A percentile compares a stretch with the other conserved stretches of the same genome.
Evolutionary conservation across 2,329 filamentous ascomycete species (phyloP).

Genomic region (Xylariaceae sp.): DNA sequence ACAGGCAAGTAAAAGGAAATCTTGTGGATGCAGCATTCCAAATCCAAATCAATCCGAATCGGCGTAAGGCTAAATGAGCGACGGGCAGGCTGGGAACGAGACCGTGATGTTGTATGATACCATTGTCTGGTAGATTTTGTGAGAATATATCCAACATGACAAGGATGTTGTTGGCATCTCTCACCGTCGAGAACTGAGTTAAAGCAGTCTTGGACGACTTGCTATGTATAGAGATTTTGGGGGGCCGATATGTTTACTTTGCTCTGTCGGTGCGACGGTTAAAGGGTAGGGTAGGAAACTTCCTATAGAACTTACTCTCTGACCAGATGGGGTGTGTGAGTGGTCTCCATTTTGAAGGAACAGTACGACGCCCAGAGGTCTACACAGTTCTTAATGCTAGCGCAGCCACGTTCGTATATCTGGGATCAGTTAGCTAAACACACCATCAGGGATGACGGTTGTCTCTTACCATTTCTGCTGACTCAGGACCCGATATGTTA

Average conservation of each 20-base stretch:
- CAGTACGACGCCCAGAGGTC: conserved; percentile 98
- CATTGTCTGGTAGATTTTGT: conserved; percentile 60
- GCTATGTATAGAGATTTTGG: conserved; percentile 23
- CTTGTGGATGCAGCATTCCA: conserved; percentile 48
- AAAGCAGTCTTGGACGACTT: conserved; percentile 34
- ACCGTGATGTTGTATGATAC: conserved; percentile 38
- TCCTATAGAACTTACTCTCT: conserved; percentile 93
- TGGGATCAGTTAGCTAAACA: conserved; percentile 36
- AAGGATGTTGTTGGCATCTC: conserved; percentile 59
- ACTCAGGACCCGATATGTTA: conserved; percentile 92
- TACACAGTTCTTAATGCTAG: conserved; percentile 87
- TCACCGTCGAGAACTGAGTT: conserved; percentile 55
- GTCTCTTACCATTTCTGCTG: conserved; percentile 76
- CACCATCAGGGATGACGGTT: neutral
- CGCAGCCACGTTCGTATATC: conserved; percentile 93
- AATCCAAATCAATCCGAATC: conserved; percentile 38
- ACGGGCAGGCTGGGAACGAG: conserved; percentile 36
- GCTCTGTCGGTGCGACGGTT: conserved; percentile 46
- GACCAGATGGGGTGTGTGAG: conserved; percentile 88
- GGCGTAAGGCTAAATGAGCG: conserved; percentile 34
- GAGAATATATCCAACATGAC: conserved; percentile 56
- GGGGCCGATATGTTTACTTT: conserved; percentile 29
- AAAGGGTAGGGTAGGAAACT: conserved; percentile 57
- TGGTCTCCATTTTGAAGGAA: conserved; percentile 95
- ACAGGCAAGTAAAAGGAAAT: conserved; percentile 52